Evolutionary conservation across 352 stramenopile species (phyloP), one percentile per base, ranked within the genome.

Genomic region (Detonula confervacea): DNA sequence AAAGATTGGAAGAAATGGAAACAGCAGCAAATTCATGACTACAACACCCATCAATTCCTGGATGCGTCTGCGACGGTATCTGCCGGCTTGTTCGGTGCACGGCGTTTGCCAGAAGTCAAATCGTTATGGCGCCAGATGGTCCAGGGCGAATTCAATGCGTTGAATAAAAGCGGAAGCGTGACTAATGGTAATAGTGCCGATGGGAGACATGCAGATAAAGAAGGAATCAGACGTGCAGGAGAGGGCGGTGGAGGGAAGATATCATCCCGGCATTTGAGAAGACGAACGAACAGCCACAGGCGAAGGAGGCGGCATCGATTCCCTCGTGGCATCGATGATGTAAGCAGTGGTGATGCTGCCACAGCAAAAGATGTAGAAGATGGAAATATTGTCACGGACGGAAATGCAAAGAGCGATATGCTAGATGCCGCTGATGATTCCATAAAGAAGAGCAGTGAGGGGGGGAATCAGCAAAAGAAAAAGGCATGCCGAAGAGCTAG

Each of bases 81-180:
- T 3, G 86, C 69, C 16, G 63, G 75, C 9, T 84, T 80, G 35
- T 92, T 91, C 74, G 79, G 59, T 18, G 78, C 86, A 35, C 37
- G 86, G 27, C 68, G 88, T 51, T 62, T 93, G 27, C 81, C 80
- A 0, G 88, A 93, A 79, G 52, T 93, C 7, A 84, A 87, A 72
- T 49, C 67, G 44, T 56, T 88, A 25, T 88, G 70, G 73, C 55
- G 60, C 6, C 27, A 46, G 56, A 22, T 80, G 16, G 39, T 75
- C 16, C 25, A 69, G 14, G 25, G 65, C 18, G 7, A 51, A n/a
- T 30, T 73, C 46, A 35, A 70, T 35, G n/a, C 1, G 52, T 22
- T 39, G 52, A 29, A 61, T 35, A n/a, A 2, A 27, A 27, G 49
- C 8, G 25, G 25, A 29, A 20, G 1, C 27, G 25, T 14, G 27